phyloP scores from a whole-genome alignment of 2,329 filamentous ascomycete species.

The Aspergillus fijiensis region DNA sequence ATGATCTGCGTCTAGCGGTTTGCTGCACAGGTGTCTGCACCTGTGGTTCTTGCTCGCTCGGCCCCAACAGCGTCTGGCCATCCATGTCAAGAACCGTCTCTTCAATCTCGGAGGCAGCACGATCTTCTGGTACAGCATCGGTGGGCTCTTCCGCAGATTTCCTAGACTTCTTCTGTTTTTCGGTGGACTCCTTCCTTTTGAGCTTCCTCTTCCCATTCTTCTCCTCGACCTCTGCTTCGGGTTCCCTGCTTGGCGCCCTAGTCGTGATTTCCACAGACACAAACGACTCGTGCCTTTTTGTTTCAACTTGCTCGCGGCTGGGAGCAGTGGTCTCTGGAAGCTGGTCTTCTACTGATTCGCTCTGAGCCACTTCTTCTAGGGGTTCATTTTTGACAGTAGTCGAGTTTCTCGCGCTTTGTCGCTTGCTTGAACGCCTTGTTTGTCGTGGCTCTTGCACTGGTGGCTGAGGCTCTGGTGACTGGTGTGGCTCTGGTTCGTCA shows the following conservation, averaged over 20 bases:
- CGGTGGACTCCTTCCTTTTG: slow-evolving; percentile 29
- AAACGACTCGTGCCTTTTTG: slow-evolving; percentile 28
- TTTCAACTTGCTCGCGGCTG: slow-evolving; percentile 13
- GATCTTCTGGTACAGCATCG: neutral
- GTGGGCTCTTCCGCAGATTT: slow-evolving; percentile 2
- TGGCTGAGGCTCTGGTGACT: neutral
- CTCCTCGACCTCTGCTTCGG: slow-evolving; percentile 23
- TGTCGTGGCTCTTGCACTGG: slow-evolving; percentile 4
- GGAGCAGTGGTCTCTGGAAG: slow-evolving; percentile 9
- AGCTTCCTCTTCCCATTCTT: slow-evolving; percentile 28
- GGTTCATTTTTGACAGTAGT: neutral
- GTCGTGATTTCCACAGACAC: slow-evolving; percentile 31
- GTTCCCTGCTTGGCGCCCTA: slow-evolving; percentile 33
- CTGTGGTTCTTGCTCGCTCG: slow-evolving; percentile 20
- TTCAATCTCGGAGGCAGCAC: neutral
- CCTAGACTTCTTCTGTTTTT: slow-evolving; percentile 31
- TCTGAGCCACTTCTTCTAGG: neutral
- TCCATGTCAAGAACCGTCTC: slow-evolving; percentile 1
- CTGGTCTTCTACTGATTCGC: neutral
- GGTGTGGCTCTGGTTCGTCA: slow-evolving; percentile 4
- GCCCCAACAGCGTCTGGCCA: neutral
- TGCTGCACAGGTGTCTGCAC: slow-evolving; percentile 17
- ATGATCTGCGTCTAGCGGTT: slow-evolving; percentile 24
- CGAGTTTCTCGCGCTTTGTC: slow-evolving; percentile 9
- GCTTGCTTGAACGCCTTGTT: slow-evolving; percentile 4